These are phyloP conservation scores for Ganoderma meredithae DNA, from an alignment of 1,284 basidiomycete species.

Conservation along the genomic window DNA sequence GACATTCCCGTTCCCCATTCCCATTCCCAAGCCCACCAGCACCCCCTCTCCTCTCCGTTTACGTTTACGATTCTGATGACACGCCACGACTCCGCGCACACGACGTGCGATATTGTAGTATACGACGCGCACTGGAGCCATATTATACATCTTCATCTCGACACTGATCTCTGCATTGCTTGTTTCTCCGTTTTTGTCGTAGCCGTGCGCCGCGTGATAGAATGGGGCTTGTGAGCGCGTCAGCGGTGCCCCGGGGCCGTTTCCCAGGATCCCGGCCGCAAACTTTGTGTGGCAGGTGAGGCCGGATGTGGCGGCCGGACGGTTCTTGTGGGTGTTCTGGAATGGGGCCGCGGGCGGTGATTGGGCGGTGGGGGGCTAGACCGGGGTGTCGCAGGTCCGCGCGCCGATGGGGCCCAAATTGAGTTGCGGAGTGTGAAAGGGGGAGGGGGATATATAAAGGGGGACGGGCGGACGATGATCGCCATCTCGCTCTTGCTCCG, in stretches of 20 bases:
- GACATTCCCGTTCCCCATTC: not conserved
- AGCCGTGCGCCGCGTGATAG: slow-evolving; percentile 17
- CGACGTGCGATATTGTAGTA: slow-evolving; percentile 40
- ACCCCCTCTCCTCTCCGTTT: not conserved
- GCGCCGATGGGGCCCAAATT: slow-evolving; percentile 32
- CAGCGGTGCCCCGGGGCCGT: slow-evolving; percentile 11
- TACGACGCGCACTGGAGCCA: slow-evolving; percentile 21
- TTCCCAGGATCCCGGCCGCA: slow-evolving; percentile 11
- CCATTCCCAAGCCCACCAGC: no score
- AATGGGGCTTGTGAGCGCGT: slow-evolving; percentile 1
- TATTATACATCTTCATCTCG: slow-evolving; percentile 27
- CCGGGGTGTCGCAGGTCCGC: slow-evolving; percentile 29
- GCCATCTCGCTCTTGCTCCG: slow-evolving; percentile 40
- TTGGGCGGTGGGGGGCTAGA: slow-evolving; percentile 29
- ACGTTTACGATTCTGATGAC: slow-evolving; percentile 27
- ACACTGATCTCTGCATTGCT: slow-evolving; percentile 28
- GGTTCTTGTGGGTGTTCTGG: slow-evolving; percentile 21
- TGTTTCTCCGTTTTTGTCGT: slow-evolving; percentile 27
- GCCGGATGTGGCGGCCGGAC: slow-evolving; percentile 22
- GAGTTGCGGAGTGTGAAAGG: slow-evolving; percentile 42
- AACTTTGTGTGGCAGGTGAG: slow-evolving; percentile 22
- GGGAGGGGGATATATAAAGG: slow-evolving; percentile 55
- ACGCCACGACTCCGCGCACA: slow-evolving; percentile 23
- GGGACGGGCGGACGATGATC: slow-evolving; percentile 35
- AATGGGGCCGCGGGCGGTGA: slow-evolving; percentile 18